Base-by-base conservation (phyloP, 805 yeast species). In the Yarrowia sp. region DNA sequence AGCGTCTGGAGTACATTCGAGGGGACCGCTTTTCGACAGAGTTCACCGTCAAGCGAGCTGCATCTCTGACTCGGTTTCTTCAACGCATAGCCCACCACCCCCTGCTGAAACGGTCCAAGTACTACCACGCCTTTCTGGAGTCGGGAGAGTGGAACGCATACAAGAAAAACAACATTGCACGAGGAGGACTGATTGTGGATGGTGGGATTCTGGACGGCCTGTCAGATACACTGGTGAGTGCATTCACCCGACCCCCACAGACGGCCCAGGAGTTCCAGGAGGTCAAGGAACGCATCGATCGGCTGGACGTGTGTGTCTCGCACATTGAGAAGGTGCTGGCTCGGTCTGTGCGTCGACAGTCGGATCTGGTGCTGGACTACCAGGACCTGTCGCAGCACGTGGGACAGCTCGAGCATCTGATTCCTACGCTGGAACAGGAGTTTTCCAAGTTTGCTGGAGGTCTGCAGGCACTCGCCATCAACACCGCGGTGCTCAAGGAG, bases 171-270 rank as follows among this genome's bases (percentile, higher is more conserved):
- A 36, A 50, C 52, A 52, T 45, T 65, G 68, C 68, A 12, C 59
- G 61, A 3, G 61, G 50, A 14, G 61, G 61, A 10, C 49, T 53
- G 10, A 63, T 48, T 63, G 67, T 48, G 56, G 67, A 63, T 16
- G 56, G 56, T 7, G 85, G 84, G 36, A 84, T 85, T 52, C 85
- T 86, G 71, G 99, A 95, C 64, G 87, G 91, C 14, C 83, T 94
- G n/a, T 88, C 97, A 0, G 99, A 94, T 75, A 89, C 90, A 2
- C 87, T 95, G 52, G 90, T 94, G 89, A 94, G 94, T 75, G 97
- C 97, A n/a, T 91, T 94, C 75, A 89, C 94, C 69, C 88, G 91
- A 61, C 88, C 89, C 5, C 81, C 84, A 59, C 79, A 82, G 64
- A 91, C 88, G 73, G 77, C 81, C 35, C 86, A 89, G 55, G 97